Evolutionary conservation across 345 rosid genomes (phyloP), one percentile per base, ranked within the genome.

Genomic region (Rhodamnia rubescens): DNA sequence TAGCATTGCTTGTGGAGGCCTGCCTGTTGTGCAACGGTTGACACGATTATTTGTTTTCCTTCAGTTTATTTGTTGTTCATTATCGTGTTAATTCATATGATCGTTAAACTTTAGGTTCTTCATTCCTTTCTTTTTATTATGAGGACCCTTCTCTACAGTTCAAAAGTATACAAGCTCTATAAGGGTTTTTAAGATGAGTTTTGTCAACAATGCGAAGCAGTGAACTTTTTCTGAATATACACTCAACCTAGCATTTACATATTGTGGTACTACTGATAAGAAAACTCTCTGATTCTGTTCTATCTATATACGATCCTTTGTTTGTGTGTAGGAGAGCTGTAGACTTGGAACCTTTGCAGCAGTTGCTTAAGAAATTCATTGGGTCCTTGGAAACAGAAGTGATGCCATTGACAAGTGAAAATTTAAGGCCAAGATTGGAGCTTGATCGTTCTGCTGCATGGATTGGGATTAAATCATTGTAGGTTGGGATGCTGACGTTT

Each of bases 401-500:
- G 57, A 81, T 92, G 74, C 95, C 96, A 75, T 93, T 91, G 83
- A 85, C 90, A 84, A 85, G 90, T 20, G 94, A 90, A 89, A 90
- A 88, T 74, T 91, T 93, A 36, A 93, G 98, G 92, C 95, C 98
- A 58, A 91, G 96, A 89, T 90, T 88, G 21, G 88, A 89, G 89
- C 91, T 95, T 75, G 98, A 97, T 64, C 98, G 93, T 84, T 81
- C 91, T 82, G 87, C 98, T 69, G 91, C 94, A 91, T 97, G 98
- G 98, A 93, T 95, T 85, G 99, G 99, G 87, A 92, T 97, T 90
- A 93, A 96, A 87, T 96, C 99, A 88, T 86, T 97, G 99, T 97
- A 92, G 83, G 85, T 86, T 74, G 85, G 57, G 83, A 11, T 83
- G 56, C 57, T 86, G 88, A 87, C 69, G 85, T 85, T 57, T 83